These are phyloP conservation scores for Tulasnella sp. DNA, from an alignment of 768 basidiomycete genomes.

Conservation along the genomic window DNA sequence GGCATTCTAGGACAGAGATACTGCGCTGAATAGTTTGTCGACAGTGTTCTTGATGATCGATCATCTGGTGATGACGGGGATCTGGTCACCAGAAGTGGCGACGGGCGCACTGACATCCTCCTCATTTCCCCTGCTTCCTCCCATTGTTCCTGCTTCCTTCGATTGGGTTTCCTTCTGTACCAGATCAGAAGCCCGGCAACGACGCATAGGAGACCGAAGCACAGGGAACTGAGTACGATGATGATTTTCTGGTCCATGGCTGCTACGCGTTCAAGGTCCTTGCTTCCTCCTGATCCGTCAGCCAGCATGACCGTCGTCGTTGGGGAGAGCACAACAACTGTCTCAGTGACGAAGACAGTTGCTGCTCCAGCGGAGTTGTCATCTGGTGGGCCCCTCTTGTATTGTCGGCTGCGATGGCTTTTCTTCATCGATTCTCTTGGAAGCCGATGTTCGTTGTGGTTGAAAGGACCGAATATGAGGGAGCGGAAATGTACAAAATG, in stretches of 20 bases:
- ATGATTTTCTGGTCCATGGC: constrained; percentile 5
- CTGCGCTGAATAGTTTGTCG: neutral
- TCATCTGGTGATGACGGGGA: neutral
- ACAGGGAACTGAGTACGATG: neutral
- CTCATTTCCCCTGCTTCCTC: neutral
- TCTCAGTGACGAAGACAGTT: neutral
- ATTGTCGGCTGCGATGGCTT: neutral
- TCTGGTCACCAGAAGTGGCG: neutral
- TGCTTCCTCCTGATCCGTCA: neutral
- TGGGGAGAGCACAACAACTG: neutral
- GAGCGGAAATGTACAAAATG: constrained; percentile 13
- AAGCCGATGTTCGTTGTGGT: neutral
- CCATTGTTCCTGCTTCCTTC: neutral
- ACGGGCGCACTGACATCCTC: constrained; percentile 4
- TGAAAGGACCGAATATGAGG: neutral
- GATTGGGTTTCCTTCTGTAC: neutral
- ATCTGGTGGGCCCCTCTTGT: neutral
- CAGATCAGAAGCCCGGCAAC: constrained; percentile 7
- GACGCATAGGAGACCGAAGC: constrained; percentile 1
- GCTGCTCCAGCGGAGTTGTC: neutral
- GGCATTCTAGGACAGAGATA: neutral
- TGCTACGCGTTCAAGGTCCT: neutral
- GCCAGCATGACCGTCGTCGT: constrained; percentile 2
- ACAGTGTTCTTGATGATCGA: constrained; percentile 5
- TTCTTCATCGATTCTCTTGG: constrained; percentile 1